These are phyloP conservation scores for Xylariales sp. DNA, from an alignment of 2,329 filamentous ascomycete species.

Conservation along the genomic window DNA sequence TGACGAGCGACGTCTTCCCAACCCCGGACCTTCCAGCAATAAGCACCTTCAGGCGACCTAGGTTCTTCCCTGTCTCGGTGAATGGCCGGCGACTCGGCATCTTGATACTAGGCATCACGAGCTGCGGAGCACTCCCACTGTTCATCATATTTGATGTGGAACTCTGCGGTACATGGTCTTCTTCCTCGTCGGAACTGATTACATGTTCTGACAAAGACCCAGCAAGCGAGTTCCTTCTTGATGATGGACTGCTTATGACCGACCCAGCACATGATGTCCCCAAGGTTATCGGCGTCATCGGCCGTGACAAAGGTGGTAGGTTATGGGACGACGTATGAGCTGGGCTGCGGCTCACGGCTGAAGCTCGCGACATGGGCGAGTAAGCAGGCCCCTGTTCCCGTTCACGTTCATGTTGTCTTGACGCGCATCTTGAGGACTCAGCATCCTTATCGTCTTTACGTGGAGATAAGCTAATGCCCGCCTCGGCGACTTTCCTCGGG, in stretches of 20 bases:
- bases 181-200: constrained; percentile 44
- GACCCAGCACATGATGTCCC: constrained; percentile 36
- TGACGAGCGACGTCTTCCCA: constrained; percentile 87
- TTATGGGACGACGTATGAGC: constrained; percentile 22
- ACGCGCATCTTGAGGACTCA: constrained; percentile 13
- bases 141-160: constrained; percentile 36
- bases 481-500: constrained; percentile 22
- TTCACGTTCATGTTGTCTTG: constrained; percentile 10
- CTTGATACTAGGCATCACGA: constrained; percentile 96
- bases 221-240: constrained; percentile 46
- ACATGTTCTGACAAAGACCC: constrained; percentile 43
- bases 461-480: constrained; percentile 8
- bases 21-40: constrained; percentile 74
- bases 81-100: constrained; percentile 89
- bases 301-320: constrained; percentile 33
- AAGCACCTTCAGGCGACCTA: constrained; percentile 86
- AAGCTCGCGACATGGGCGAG: constrained; percentile 27
- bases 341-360: constrained; percentile 27
- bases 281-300: constrained; percentile 41
- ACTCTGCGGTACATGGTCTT: constrained; percentile 36
- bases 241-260: constrained; percentile 43
- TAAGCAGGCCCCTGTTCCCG: constrained; percentile 15
- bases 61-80: constrained; percentile 74
- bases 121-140: constrained; percentile 59
- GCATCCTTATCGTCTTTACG: constrained; percentile 19